These are phyloP conservation scores for Ambrosia artemisiifolia DNA, from an alignment of 129 eudicot genomes.

Conservation along the genomic window DNA sequence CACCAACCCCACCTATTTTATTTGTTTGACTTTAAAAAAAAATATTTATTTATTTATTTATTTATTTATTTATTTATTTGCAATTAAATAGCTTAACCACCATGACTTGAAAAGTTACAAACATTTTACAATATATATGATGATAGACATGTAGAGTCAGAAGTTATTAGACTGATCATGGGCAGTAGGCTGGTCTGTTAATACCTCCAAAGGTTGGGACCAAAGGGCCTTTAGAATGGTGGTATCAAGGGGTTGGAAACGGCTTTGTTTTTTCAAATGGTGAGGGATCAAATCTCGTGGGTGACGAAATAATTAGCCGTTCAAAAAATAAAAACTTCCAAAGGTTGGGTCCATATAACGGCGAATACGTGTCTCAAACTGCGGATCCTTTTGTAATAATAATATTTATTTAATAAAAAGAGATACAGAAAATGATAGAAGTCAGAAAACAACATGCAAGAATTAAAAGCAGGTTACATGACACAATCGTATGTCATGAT, in stretches of 20 bases:
- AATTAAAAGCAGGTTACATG: not conserved
- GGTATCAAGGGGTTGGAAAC: no score
- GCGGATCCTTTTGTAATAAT: not conserved
- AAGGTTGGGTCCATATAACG: not conserved
- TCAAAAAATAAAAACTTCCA: no score
- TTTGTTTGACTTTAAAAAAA: no score
- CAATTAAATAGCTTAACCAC: no score
- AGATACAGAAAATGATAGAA: not conserved
- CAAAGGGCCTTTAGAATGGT: no score
- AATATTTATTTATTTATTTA: no score
- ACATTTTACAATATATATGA: not conserved
- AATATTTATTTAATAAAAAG: not conserved
- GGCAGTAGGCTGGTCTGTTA: not conserved
- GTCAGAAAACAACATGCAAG: not conserved
- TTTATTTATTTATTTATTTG: no score
- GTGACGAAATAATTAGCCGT: no score
- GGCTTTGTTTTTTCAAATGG: no score
- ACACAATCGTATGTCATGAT: not conserved
- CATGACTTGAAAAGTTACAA: no score
- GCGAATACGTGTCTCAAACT: not conserved
- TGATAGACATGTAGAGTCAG: not conserved
- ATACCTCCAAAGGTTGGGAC: not conserved
- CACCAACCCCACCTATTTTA: no score
- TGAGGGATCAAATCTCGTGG: no score
- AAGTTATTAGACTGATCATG: not conserved